Conservation (phyloP, 2,329 filamentous ascomycete species). For the Penicillium polonicum region DNA sequence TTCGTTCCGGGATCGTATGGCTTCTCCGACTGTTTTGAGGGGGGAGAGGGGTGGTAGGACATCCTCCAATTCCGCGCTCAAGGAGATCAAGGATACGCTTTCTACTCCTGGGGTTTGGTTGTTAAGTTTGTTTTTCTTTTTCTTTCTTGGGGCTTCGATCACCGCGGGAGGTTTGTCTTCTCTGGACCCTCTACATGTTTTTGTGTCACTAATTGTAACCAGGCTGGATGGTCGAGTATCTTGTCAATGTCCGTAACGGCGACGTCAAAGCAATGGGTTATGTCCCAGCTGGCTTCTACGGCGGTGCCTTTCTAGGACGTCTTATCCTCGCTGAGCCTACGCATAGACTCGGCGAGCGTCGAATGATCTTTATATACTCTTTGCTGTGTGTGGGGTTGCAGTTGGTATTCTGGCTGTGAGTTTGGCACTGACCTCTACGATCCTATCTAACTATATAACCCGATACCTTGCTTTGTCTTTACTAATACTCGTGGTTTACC, state of each 20-base stretch:
- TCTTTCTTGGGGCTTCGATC: slow-evolving; percentile 57
- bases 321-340: slow-evolving; percentile 60
- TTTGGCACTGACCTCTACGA: neutral
- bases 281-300: slow-evolving; percentile 60
- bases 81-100: slow-evolving; percentile 29
- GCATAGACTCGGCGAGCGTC: slow-evolving; percentile 57
- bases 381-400: slow-evolving; percentile 55
- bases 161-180: slow-evolving; percentile 47
- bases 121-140: slow-evolving; percentile 63
- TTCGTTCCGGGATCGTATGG: slow-evolving; percentile 50
- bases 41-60: neutral
- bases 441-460: neutral
- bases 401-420: slow-evolving; percentile 58
- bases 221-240: slow-evolving; percentile 66
- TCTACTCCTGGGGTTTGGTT: slow-evolving; percentile 50
- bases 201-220: neutral
- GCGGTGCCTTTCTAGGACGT: slow-evolving; percentile 57
- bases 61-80: slow-evolving; percentile 10
- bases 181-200: rapidly evolving
- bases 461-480: neutral
- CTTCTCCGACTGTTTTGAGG: neutral
- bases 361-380: slow-evolving; percentile 58
- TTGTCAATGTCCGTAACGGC: slow-evolving; percentile 60
- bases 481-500: neutral
- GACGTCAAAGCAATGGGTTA: slow-evolving; percentile 60